A percentile compares a stretch with the other conserved stretches of the same genome.
Evolutionary conservation across 495 filamentous ascomycete genomes (phyloP).

Genomic region (Aspergillus ostianus): DNA sequence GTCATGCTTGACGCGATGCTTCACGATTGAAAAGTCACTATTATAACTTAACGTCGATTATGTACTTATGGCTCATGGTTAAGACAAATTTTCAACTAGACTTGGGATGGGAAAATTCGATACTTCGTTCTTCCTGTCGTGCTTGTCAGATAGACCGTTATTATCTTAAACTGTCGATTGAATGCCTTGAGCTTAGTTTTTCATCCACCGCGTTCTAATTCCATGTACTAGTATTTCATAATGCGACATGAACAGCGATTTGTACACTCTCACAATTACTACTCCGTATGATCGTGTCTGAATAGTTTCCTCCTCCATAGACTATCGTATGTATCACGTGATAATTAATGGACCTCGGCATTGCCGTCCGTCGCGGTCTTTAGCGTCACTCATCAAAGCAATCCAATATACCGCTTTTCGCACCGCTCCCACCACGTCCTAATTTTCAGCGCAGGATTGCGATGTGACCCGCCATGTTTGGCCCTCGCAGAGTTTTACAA

Average conservation of each 20-base stretch:
- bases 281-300: no score
- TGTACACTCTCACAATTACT: no score
- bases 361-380: background rate
- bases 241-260: no score
- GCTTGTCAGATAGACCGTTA: background rate
- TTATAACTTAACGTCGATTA: background rate
- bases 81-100: background rate
- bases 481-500: conserved; percentile 28
- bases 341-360: conserved; percentile 1
- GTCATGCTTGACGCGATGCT: conserved; percentile 9
- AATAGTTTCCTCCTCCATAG: no score
- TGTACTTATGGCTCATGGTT: conserved; percentile 2
- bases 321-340: background rate
- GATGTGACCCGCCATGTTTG: conserved; percentile 27
- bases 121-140: background rate
- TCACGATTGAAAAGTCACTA: background rate
- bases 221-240: no score
- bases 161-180: background rate
- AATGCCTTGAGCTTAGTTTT: background rate
- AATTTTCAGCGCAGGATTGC: background rate
- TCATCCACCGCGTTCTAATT: no score
- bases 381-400: background rate
- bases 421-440: background rate
- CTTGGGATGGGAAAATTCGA: background rate
- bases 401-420: background rate